phyloP scores from a whole-genome alignment of 441 rosid species.

The Syzygium malaccense region DNA sequence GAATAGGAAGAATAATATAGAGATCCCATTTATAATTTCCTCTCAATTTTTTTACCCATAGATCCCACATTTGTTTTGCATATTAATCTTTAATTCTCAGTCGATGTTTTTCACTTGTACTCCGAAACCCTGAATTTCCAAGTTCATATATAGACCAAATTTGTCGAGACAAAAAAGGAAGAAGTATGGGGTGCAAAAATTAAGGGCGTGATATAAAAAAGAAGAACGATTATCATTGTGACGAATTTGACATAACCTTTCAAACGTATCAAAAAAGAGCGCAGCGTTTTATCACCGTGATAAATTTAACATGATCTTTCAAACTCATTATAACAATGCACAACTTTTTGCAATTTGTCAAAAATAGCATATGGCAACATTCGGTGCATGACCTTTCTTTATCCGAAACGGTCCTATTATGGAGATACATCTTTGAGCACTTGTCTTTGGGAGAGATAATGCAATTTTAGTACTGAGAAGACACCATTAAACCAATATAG shows the following conservation, averaged over 20 bases:
- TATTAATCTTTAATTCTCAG: not conserved
- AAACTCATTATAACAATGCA: not conserved
- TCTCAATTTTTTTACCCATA: not conserved
- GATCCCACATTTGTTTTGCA: not conserved
- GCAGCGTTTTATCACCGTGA: not conserved
- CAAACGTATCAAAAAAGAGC: not conserved
- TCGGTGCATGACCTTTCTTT: not conserved
- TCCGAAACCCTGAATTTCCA: not conserved
- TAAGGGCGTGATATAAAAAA: not conserved
- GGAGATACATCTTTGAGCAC: not conserved
- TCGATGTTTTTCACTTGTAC: not conserved
- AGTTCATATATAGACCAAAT: not conserved
- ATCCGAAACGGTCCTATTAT: not conserved
- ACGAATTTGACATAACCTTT: not conserved
- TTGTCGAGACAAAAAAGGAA: not conserved
- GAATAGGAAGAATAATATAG: not conserved
- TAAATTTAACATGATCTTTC: not conserved
- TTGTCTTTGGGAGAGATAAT: not conserved
- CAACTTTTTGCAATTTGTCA: not conserved
- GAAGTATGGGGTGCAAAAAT: not conserved
- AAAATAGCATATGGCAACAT: not conserved
- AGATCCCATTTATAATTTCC: not conserved
- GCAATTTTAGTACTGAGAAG: not conserved
- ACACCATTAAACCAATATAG: not conserved
- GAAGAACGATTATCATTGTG: not conserved